A percentile compares a stretch with the other conserved stretches of the same genome.
Evolutionary conservation across 208 protist genomes (phyloP).

Genomic region (Trypanosoma cruzi): DNA sequence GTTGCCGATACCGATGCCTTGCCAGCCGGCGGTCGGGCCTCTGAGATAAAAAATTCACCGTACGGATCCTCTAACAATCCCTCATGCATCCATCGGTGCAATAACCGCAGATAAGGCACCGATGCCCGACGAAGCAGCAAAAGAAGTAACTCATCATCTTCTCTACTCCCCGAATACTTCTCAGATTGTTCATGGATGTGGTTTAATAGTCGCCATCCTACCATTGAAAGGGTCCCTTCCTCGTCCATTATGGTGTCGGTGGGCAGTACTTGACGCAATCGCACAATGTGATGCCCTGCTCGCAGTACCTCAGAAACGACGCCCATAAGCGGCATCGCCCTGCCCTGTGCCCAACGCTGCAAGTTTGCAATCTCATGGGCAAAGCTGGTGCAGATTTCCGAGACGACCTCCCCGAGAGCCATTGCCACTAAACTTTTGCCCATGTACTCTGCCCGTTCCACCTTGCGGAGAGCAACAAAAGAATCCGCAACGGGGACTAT

Average conservation of each 20-base stretch:
- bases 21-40: conserved; percentile 20
- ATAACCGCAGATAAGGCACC: conserved; percentile 74
- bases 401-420: conserved; percentile 83
- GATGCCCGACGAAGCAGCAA: conserved; percentile 78
- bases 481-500: conserved; percentile 80
- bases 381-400: conserved; percentile 84
- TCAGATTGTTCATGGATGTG: conserved; percentile 71
- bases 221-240: conserved; percentile 37
- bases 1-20: background rate
- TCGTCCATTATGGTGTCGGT: conserved; percentile 58
- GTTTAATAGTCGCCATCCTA: conserved; percentile 74
- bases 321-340: conserved; percentile 80
- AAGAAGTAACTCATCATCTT: conserved; percentile 74
- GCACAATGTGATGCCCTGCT: conserved; percentile 81
- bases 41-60: conserved; percentile 87
- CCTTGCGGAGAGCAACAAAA: conserved; percentile 63
- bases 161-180: conserved; percentile 59
- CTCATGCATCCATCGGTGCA: conserved; percentile 86
- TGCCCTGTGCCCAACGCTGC: conserved; percentile 53
- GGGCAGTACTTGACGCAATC: conserved; percentile 80
- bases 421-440: conserved; percentile 79
- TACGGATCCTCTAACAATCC: conserved; percentile 83
- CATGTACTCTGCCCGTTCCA: conserved; percentile 71
- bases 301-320: conserved; percentile 85
- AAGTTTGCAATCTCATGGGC: conserved; percentile 75